Evolutionary conservation across 257 asterid species (phyloP), one percentile per base, ranked within the genome.

Genomic region (Nicotiana tabacum): DNA sequence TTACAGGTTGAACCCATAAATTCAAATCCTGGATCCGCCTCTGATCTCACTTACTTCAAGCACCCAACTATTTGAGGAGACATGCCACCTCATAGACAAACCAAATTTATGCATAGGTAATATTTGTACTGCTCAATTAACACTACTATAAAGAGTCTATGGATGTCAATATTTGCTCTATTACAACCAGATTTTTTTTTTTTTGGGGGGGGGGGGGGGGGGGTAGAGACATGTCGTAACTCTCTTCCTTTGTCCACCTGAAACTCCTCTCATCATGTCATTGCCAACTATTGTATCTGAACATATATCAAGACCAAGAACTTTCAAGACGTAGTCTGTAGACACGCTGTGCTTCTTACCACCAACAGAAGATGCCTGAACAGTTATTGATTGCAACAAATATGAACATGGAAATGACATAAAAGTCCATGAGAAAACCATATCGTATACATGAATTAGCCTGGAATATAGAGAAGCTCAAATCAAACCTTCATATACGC

Each of bases 201-300:
- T 6, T 5, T 6, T 0, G 8, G 6, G 1, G 6, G 7, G 6
- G 8, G 43, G 43, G 46, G 15, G 17, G 61, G 5, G 7, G 18
- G n/a, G 15, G 83, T 9, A 12, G 32, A 77, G 68, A 90, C 93
- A 92, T 90, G 98, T 91, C 29, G 98, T 93, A 51, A 95, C 98
- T 89, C 98, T 84, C 90, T 95, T 95, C 83, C 87, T 91, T 85
- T 95, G 98, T 43, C 98, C 98, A 60, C 98, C 98, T 12, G 98
- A 95, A 83, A 93, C 92, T 60, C 98, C 98, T 84, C 98, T 91
- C 46, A 91, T 86, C 98, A 95, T 95, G 29, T 93, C 98, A 86
- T 85, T 95, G 78, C 98, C 98, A 82, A 93, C 98, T 24, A 90
- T 55, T 39, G 97, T 93, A 79, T 95, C 98, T 56, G 98, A 80